Conservation (phyloP, 352 stramenopile species). For the Globisporangium middletonii region DNA sequence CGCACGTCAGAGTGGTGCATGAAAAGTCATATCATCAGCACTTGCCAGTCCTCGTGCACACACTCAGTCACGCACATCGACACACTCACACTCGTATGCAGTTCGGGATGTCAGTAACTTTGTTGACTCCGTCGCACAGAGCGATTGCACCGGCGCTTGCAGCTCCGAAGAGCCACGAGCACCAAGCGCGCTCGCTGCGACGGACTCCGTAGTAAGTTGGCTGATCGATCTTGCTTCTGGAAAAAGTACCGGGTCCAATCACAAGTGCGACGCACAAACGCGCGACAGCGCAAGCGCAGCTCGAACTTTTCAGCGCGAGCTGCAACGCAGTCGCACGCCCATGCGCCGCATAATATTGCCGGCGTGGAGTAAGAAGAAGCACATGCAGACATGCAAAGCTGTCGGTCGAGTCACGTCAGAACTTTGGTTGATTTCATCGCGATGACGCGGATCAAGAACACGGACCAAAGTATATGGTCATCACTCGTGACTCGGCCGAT, state of each 20-base stretch:
- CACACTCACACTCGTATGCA: conserved; percentile 2
- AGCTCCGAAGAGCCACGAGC: conserved; percentile 4
- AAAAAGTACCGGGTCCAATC: conserved; percentile 87
- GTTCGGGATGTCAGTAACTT: conserved; percentile 62
- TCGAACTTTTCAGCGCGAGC: conserved; percentile 83
- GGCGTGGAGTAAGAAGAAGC: conserved; percentile 87
- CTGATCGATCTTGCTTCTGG: conserved; percentile 79
- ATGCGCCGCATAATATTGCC: conserved; percentile 69
- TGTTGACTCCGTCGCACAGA: conserved; percentile 66
- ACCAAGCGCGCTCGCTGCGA: conserved; percentile 18
- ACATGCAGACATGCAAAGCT: conserved; percentile 12
- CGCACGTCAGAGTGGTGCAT: conserved; percentile 83
- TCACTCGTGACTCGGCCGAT: conserved; percentile 41
- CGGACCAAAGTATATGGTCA: conserved; percentile 89
- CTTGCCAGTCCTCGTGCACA: conserved; percentile 15
- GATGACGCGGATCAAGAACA: conserved; percentile 90
- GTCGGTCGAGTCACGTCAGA: conserved; percentile 45
- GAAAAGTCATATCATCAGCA: conserved; percentile 85
- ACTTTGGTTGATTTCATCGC: conserved; percentile 89
- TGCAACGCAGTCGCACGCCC: conserved; percentile 9
- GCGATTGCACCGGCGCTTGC: conserved; percentile 14
- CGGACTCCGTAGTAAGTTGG: conserved; percentile 86
- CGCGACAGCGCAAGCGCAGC: conserved; percentile 14
- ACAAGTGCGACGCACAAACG: conserved; percentile 47
- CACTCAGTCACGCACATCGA: conserved; percentile 11